phyloP scores from a whole-genome alignment of 768 basidiomycete genomes.

The Termitomyces sp. region DNA sequence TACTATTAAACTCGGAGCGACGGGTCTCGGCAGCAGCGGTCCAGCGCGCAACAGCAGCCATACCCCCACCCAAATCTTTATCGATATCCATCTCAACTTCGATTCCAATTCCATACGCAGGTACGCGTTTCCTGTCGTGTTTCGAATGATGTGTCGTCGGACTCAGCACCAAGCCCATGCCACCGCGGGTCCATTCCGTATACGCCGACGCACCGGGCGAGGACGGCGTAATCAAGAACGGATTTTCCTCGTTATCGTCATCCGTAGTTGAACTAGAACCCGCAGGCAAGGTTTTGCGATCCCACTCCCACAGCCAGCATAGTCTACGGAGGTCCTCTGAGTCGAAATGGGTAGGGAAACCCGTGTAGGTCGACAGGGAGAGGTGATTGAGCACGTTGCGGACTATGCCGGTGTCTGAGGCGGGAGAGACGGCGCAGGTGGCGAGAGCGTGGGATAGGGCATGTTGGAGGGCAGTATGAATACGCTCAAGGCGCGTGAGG shows the following conservation, averaged over 20 bases:
- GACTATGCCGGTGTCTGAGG: constrained; percentile 70
- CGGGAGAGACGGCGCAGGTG: constrained; percentile 75
- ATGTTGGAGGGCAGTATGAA: constrained; percentile 73
- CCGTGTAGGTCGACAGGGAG: constrained; percentile 65
- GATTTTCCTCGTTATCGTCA: constrained; percentile 70
- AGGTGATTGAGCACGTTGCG: constrained; percentile 78
- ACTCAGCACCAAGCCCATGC: constrained; percentile 75
- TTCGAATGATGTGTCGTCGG: constrained; percentile 74
- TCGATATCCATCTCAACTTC: constrained; percentile 85
- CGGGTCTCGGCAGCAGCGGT: constrained; percentile 66
- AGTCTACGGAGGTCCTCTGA: constrained; percentile 70
- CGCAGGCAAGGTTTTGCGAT: constrained; percentile 41
- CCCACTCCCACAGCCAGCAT: constrained; percentile 93
- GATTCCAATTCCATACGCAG: constrained; percentile 83
- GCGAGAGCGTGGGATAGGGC: constrained; percentile 85
- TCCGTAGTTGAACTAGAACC: constrained; percentile 12
- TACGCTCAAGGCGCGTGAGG: constrained; percentile 55
- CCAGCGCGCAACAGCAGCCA: constrained; percentile 89
- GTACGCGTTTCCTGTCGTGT: constrained; percentile 58
- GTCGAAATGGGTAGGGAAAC: constrained; percentile 59
- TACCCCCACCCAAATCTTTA: constrained; percentile 76
- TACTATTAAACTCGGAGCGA: constrained; percentile 51
- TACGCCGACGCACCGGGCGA: constrained; percentile 24
- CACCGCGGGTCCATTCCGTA: constrained; percentile 71
- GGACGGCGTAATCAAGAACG: constrained; percentile 50